Conservation (phyloP, 495 filamentous ascomycete species). For the Wilcoxina mikolae region DNA sequence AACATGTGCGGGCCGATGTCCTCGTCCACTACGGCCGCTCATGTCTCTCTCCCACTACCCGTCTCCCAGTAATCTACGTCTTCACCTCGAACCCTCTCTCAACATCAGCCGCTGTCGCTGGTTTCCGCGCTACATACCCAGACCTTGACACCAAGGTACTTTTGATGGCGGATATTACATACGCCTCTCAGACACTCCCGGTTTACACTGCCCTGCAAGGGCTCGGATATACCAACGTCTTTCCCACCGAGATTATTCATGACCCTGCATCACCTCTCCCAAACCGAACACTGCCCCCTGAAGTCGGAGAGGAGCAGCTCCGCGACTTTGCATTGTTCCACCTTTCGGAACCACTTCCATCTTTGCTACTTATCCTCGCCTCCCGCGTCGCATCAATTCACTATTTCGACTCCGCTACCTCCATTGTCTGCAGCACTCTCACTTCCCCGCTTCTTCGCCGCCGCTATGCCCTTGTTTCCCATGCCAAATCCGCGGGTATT, state of each 20-base stretch:
- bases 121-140: conserved; percentile 55
- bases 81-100: conserved; percentile 62
- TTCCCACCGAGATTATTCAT: conserved; percentile 56
- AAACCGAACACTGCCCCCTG: conserved; percentile 44
- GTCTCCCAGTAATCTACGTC: conserved; percentile 80
- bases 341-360: conserved; percentile 50
- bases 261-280: conserved; percentile 68
- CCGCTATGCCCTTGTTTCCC: conserved; percentile 72
- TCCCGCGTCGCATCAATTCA: conserved; percentile 64
- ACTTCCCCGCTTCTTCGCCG: conserved; percentile 50
- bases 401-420: conserved; percentile 45
- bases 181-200: conserved; percentile 48
- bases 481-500: conserved; percentile 62
- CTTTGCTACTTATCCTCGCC: conserved; percentile 48
- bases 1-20: conserved; percentile 79
- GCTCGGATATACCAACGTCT: conserved; percentile 55
- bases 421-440: conserved; percentile 25
- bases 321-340: conserved; percentile 71
- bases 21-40: conserved; percentile 91
- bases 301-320: conserved; percentile 19
- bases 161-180: conserved; percentile 82
- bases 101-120: conserved; percentile 39
- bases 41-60: conserved; percentile 77
- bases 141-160: conserved; percentile 50
- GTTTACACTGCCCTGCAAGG: conserved; percentile 38